Base-by-base conservation (phyloP, 306 rosid genomes). In the Trifolium dubium region DNA sequence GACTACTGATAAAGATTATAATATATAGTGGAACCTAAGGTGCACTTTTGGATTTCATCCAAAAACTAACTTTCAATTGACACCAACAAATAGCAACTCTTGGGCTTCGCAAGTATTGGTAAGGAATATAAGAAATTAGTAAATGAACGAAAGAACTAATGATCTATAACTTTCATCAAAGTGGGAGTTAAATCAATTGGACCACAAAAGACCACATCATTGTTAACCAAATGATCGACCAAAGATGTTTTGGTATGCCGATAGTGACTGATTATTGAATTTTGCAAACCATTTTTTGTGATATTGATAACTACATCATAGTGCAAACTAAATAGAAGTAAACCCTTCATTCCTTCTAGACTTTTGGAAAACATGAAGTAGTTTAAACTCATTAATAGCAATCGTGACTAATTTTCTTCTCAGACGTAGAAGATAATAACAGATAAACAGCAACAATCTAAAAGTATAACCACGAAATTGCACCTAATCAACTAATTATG, bases 31-130 rank as follows among this genome's bases (percentile, higher is more conserved):
- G 23, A 66, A 63, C 1, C 30, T 7, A 44, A 34, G 40, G 54
- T 23, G 14, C 56, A 61, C 17, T 56, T 58, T 44, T 83, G 43
- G 76, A 65, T 80, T 43, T 79, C 66, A 75, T 71, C 18, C 44
- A 83, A 43, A 32, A 66, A 19, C 64, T 43, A 71, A n/a, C 28
- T 29, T 68, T 80, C 34, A 77, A 46, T 60, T 50, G 59, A 61
- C 63, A 76, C 61, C 59, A 43, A 59, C 37, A 29, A 47, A 63
- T 64, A 39, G 72, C 43, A 62, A 10, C n/a, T 40, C 64, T n/a
- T 31, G 69, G 50, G 35, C 43, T 59, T 80, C 78, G 32, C 44
- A 49, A 5, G 46, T 62, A 69, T 58, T 53, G 50, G 53, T 29
- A 46, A 53, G 35, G 54, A 64, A 23, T 35, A 67, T 67, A 76